A percentile compares a stretch with the other conserved stretches of the same genome.
Conservation (phyloP, 371 early-diverging fungal species). For the Globomyces sp. region DNA sequence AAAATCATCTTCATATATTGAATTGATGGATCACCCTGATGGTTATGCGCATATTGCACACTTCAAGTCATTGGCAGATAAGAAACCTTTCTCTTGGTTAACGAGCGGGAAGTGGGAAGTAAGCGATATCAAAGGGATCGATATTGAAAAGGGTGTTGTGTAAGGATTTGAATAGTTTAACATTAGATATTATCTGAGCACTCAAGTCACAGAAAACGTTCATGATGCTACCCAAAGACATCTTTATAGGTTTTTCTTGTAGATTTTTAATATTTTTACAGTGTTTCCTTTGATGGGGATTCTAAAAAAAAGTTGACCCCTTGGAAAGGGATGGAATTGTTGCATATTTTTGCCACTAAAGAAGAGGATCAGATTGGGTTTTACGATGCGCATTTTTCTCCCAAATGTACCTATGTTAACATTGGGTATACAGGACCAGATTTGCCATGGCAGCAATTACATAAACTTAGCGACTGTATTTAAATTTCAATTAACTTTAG, state of each 20-base stretch:
- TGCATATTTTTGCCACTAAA: conserved; percentile 1
- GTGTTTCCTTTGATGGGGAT: no score
- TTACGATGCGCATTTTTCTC: conserved; percentile 74
- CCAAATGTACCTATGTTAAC: conserved; percentile 69
- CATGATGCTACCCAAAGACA: conserved; percentile 73
- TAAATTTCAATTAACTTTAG: no score
- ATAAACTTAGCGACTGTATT: conserved; percentile 12
- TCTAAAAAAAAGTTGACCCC: conserved; percentile 50
- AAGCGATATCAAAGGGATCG: conserved; percentile 60
- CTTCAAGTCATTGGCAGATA: conserved; percentile 50
- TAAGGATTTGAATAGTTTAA: no score
- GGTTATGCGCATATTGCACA: conserved; percentile 84
- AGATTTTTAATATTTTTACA: not conserved
- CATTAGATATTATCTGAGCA: conserved; percentile 58
- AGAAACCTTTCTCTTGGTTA: conserved; percentile 63
- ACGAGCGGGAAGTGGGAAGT: conserved; percentile 90
- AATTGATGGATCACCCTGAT: conserved; percentile 67
- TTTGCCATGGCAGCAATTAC: conserved; percentile 62
- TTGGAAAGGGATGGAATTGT: conserved; percentile 17
- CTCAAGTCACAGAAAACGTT: conserved; percentile 47
- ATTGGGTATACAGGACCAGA: conserved; percentile 84
- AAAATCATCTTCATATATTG: conserved; percentile 66
- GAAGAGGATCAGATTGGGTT: conserved; percentile 52
- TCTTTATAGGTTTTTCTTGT: conserved; percentile 61
- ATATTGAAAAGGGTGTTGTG: conserved; percentile 29